phyloP scores from a whole-genome alignment of 108 stramenopile genomes.

The Nannochloropsis gaditana region DNA sequence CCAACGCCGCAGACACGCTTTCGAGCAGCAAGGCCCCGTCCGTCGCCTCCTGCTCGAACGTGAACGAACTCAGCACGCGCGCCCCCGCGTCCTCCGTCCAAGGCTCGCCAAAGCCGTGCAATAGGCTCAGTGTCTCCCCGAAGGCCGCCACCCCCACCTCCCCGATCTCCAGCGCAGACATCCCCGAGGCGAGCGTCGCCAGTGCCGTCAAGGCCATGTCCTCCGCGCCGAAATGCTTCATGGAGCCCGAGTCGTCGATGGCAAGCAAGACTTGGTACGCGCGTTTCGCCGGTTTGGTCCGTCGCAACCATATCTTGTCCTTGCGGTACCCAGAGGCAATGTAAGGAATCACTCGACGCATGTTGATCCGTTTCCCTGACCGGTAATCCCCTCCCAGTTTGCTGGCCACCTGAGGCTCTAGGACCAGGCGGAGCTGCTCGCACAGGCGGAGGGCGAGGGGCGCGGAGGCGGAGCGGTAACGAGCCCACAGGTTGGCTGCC shows the following conservation, averaged over 20 bases:
- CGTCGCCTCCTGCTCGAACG: slow-evolving; percentile 62
- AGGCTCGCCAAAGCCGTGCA: slow-evolving; percentile 79
- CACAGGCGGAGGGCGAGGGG: slow-evolving; percentile 76
- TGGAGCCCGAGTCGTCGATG: slow-evolving; percentile 94
- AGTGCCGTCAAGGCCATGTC: slow-evolving; percentile 81
- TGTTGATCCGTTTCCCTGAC: slow-evolving; percentile 95
- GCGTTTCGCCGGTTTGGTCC: slow-evolving; percentile 96
- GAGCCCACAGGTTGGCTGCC: slow-evolving; percentile 55
- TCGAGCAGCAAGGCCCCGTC: not conserved
- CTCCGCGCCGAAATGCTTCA: slow-evolving; percentile 81
- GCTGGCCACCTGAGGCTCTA: slow-evolving; percentile 91
- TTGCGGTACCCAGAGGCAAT: slow-evolving; percentile 95
- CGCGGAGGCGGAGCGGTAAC: slow-evolving; percentile 65
- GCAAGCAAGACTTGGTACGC: slow-evolving; percentile 89
- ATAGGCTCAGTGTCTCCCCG: slow-evolving; percentile 49
- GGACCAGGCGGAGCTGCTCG: slow-evolving; percentile 89
- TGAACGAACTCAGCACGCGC: slow-evolving; percentile 67
- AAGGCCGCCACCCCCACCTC: slow-evolving; percentile 20
- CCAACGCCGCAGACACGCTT: slow-evolving; percentile 2
- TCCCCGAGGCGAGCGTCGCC: slow-evolving; percentile 62
- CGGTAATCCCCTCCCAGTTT: slow-evolving; percentile 90
- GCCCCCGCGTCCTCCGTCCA: slow-evolving; percentile 80
- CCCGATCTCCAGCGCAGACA: not conserved
- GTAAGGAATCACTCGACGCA: slow-evolving; percentile 97
- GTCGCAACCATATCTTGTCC: slow-evolving; percentile 98